These are phyloP conservation scores for Talaromyces sp. DNA, from an alignment of 2,329 filamentous ascomycete species.

Conservation along the genomic window DNA sequence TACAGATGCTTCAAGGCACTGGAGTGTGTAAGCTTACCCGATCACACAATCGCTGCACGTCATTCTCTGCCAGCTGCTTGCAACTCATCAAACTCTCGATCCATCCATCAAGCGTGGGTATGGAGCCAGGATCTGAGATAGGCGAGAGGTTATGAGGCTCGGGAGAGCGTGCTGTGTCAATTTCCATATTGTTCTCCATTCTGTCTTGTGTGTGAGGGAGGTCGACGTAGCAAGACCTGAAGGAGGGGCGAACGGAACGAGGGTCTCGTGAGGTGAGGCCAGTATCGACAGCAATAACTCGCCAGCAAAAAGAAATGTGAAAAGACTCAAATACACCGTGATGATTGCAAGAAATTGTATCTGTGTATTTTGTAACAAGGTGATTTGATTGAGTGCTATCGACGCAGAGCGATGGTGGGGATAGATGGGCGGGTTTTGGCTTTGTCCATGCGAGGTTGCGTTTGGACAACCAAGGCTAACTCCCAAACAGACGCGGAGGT, in stretches of 20 bases:
- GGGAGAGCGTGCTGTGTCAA: conserved; percentile 82
- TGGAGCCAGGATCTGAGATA: conserved; percentile 77
- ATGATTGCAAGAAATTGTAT: neutral
- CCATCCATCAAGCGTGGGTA: conserved; percentile 93
- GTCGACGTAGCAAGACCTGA: conserved; percentile 22
- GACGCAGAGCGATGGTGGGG: conserved; percentile 1
- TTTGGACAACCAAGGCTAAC: conserved; percentile 11
- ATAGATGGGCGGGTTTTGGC: conserved; percentile 9
- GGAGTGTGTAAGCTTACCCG: conserved; percentile 62
- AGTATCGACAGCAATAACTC: conserved; percentile 1
- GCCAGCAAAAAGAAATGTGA: conserved; percentile 23
- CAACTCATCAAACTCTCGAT: conserved; percentile 97
- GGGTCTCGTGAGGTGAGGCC: conserved; percentile 19
- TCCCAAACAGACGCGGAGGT: conserved; percentile 14
- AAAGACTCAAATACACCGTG: neutral
- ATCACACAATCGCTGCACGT: conserved; percentile 95
- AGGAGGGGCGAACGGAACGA: conserved; percentile 24
- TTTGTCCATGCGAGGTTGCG: conserved; percentile 14
- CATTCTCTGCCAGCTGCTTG: conserved; percentile 93
- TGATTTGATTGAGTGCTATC: conserved; percentile 3
- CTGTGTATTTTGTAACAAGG: neutral
- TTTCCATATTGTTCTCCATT: conserved; percentile 98
- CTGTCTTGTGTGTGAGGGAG: conserved; percentile 24
- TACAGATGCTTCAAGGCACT: neutral
- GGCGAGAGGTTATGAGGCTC: conserved; percentile 72